These are phyloP conservation scores for Lentinula aciculospora DNA, from an alignment of 768 basidiomycete species.

Conservation along the genomic window DNA sequence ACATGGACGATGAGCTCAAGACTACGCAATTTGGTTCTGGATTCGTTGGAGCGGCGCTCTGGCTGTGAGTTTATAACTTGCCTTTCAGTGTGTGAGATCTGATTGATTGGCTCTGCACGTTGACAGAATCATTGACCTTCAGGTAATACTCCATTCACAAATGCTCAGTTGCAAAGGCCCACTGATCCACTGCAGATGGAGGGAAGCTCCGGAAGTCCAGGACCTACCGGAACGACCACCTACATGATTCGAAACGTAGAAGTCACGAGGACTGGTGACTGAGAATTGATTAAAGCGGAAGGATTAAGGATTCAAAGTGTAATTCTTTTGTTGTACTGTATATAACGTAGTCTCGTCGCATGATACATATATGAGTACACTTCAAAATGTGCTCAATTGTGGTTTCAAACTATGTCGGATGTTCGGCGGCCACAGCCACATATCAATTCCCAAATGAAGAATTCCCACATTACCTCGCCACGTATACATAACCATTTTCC, in stretches of 20 bases:
- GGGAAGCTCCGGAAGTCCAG: constrained; percentile 38
- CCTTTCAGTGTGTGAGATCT: background rate
- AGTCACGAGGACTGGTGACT: constrained; percentile 30
- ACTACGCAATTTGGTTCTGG: constrained; percentile 34
- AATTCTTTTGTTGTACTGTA: too few relatives aligned
- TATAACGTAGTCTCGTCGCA: too few relatives aligned
- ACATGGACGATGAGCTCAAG: constrained; percentile 29
- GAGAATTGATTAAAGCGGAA: background rate
- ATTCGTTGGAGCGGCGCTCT: constrained; percentile 34
- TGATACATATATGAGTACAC: too few relatives aligned
- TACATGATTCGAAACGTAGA: constrained; percentile 36
- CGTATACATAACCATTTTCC: background rate
- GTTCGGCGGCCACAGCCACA: background rate
- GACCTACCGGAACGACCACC: constrained; percentile 33
- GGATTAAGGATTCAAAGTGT: background rate
- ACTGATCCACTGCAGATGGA: constrained; percentile 29
- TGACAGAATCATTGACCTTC: constrained; percentile 35
- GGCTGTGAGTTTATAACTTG: constrained; percentile 32
- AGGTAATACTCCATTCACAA: constrained; percentile 18
- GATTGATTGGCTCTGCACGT: background rate
- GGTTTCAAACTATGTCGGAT: too few relatives aligned
- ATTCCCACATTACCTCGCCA: background rate
- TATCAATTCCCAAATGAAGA: background rate
- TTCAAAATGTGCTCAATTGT: too few relatives aligned
- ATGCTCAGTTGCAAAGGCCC: background rate